Evolutionary conservation across 2,329 filamentous ascomycete genomes (phyloP).

Genomic region (Cordyceps fumosorosea): DNA sequence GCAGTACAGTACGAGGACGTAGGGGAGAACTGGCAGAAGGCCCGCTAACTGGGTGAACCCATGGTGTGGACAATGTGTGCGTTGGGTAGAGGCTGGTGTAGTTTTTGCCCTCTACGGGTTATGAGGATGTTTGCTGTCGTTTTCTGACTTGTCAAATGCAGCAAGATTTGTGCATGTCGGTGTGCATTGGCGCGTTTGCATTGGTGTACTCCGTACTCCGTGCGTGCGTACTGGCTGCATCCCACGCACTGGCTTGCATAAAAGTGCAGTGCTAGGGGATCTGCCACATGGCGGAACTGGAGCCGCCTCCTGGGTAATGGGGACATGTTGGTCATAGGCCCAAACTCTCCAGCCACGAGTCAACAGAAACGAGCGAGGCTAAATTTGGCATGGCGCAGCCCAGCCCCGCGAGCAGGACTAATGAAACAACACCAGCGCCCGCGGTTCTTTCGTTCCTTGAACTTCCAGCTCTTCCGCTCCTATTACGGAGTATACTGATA

Average conservation of each 20-base stretch:
- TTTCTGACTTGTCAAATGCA: constrained; percentile 3
- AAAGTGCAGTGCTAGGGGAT: not conserved
- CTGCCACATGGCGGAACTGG: not conserved
- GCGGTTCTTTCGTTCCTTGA: not conserved
- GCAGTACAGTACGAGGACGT: too few species aligned
- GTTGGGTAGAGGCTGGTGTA: not conserved
- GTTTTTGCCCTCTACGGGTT: not conserved
- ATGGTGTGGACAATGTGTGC: not conserved
- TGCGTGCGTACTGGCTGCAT: not conserved
- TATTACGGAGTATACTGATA: not conserved
- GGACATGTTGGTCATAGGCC: not conserved
- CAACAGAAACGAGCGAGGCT: constrained; percentile 6
- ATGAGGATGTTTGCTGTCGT: not conserved
- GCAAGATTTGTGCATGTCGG: not conserved
- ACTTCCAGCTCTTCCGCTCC: not conserved
- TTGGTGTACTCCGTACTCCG: not conserved
- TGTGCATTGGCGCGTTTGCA: not conserved
- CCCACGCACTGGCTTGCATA: not conserved
- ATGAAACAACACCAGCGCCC: not conserved
- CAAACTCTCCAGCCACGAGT: not conserved
- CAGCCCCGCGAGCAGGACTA: not conserved
- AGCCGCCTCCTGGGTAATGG: not conserved
- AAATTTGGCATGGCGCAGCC: constrained; percentile 2
- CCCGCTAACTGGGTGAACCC: too few species aligned
- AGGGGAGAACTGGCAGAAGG: too few species aligned